Evolutionary conservation across 495 filamentous ascomycete species (phyloP).

Genomic region (Aspergillus diversus): DNA sequence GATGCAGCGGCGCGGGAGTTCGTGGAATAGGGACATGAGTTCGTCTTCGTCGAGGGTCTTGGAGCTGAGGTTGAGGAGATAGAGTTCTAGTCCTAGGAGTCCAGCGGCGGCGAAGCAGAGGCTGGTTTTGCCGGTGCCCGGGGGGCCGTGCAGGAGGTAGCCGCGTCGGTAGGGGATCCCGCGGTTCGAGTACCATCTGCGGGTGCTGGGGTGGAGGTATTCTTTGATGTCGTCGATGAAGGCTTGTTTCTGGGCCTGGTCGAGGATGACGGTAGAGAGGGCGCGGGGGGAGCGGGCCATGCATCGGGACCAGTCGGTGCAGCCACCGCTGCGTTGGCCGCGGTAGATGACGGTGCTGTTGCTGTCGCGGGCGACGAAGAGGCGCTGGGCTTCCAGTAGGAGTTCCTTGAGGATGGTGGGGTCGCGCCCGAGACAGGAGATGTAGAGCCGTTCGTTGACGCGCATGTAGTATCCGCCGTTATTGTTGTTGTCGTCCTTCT

Average conservation of each 20-base stretch:
- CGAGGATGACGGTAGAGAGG: constrained; percentile 82
- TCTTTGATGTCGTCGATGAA: constrained; percentile 85
- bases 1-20: constrained; percentile 49
- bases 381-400: constrained; percentile 62
- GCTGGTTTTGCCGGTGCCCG: constrained; percentile 57
- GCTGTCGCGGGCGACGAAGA: constrained; percentile 61
- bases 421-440: constrained; percentile 69
- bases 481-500: constrained; percentile 32
- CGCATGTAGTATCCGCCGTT: constrained; percentile 31
- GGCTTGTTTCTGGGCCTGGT: constrained; percentile 69
- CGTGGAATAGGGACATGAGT: constrained; percentile 69
- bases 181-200: constrained; percentile 76
- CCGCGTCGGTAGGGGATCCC: constrained; percentile 57
- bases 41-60: constrained; percentile 62
- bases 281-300: constrained; percentile 74
- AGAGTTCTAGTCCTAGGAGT: constrained; percentile 47
- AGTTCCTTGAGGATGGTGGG: constrained; percentile 67
- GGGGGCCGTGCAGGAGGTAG: constrained; percentile 52
- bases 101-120: constrained; percentile 53
- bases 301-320: constrained; percentile 64
- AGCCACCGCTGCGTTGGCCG: constrained; percentile 41
- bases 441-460: constrained; percentile 57
- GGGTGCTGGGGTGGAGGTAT: constrained; percentile 74
- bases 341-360: constrained; percentile 70
- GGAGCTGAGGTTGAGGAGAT: constrained; percentile 50